Percentiles rank a stretch among this genome's conserved stretches.
These are phyloP conservation scores for Sclerotinia trifoliorum DNA, from an alignment of 2,329 filamentous ascomycete species.

Conservation along the genomic window DNA sequence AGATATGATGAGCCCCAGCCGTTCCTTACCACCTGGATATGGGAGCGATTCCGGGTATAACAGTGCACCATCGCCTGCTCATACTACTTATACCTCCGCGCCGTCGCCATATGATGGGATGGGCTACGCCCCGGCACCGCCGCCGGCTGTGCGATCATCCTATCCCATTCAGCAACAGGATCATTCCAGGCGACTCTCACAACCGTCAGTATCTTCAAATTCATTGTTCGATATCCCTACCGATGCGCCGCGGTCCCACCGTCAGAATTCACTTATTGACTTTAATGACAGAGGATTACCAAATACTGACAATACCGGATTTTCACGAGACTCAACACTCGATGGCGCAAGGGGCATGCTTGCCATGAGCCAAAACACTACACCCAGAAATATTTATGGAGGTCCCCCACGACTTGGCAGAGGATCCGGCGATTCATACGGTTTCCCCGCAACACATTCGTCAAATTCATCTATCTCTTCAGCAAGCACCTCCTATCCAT, in stretches of 20 bases:
- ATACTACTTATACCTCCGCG: slow-evolving; percentile 36
- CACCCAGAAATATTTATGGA: slow-evolving; percentile 85
- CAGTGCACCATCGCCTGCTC: slow-evolving; percentile 55
- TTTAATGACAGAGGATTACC: slow-evolving; percentile 56
- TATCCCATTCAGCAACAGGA: slow-evolving; percentile 57
- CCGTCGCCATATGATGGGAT: slow-evolving; percentile 72
- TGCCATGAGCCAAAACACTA: slow-evolving; percentile 93
- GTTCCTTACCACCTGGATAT: slow-evolving; percentile 62
- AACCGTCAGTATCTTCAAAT: slow-evolving; percentile 71
- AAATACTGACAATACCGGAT: slow-evolving; percentile 59
- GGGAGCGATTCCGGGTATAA: slow-evolving; percentile 64
- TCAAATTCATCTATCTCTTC: slow-evolving; percentile 86
- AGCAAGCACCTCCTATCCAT: slow-evolving; percentile 75
- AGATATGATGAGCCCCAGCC: slow-evolving; percentile 70
- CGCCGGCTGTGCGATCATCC: slow-evolving; percentile 46
- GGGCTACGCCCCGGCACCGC: slow-evolving; percentile 67
- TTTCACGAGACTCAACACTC: slow-evolving; percentile 70
- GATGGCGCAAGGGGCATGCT: slow-evolving; percentile 94
- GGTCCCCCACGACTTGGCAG: slow-evolving; percentile 59
- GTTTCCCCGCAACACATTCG: slow-evolving; percentile 82
- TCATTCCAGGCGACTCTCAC: slow-evolving; percentile 68
- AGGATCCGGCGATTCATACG: slow-evolving; percentile 81
- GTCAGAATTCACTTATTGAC: slow-evolving; percentile 65
- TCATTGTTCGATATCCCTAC: slow-evolving; percentile 44
- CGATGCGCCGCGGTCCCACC: slow-evolving; percentile 43